Conservation (phyloP, 2,329 filamentous ascomycete species). For the Chalaropsis thielavioides region DNA sequence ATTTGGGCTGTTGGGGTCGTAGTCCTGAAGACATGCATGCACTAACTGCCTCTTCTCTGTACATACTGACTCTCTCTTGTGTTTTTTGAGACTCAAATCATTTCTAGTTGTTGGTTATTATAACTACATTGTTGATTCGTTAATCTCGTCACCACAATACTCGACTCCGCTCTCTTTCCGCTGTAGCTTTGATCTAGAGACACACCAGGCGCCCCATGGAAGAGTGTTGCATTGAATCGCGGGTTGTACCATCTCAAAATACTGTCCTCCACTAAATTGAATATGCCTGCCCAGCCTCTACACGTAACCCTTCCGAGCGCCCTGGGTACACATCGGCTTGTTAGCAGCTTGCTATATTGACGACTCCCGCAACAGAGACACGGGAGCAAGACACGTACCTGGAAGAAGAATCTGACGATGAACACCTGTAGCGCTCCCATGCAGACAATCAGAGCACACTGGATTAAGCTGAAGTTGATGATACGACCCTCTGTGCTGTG, state of each 20-base stretch:
- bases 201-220: background rate
- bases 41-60: too few relatives aligned
- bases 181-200: background rate
- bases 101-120: too few relatives aligned
- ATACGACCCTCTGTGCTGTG: slow-evolving; percentile 90
- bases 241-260: background rate
- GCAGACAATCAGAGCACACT: slow-evolving; percentile 76
- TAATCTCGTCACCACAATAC: too few relatives aligned
- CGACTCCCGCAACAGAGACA: background rate
- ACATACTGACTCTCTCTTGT: too few relatives aligned
- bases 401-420: slow-evolving; percentile 97
- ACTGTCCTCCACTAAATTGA: background rate
- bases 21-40: too few relatives aligned
- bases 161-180: background rate
- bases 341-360: slow-evolving; percentile 17
- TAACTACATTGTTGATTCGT: too few relatives aligned
- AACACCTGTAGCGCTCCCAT: slow-evolving; percentile 98
- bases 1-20: too few relatives aligned
- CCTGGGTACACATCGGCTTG: slow-evolving; percentile 27
- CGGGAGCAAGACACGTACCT: slow-evolving; percentile 37
- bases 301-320: slow-evolving; percentile 55
- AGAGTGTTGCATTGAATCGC: background rate
- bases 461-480: slow-evolving; percentile 92
- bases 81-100: too few relatives aligned
- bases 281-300: slow-evolving; percentile 26